Evolutionary conservation across 2,329 filamentous ascomycete genomes (phyloP), one percentile per base, ranked within the genome.

Genomic region (Claviceps pazoutovae): DNA sequence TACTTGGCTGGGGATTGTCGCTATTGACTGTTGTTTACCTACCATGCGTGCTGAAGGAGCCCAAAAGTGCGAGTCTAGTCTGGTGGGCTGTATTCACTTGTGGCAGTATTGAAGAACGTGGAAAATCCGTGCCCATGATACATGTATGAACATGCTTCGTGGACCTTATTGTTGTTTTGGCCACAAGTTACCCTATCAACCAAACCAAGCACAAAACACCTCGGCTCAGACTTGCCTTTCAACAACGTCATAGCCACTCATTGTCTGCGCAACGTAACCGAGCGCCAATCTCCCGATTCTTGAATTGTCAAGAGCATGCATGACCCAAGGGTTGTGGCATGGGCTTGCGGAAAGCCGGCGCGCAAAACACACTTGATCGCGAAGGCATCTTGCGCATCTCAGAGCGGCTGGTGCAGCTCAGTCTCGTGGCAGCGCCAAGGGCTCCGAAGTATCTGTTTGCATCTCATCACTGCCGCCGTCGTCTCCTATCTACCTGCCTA

Each of bases 391-490:
- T 42, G 17, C 17, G 8, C 9, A 42, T 11, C 41, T 17, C 4
- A 19, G 41, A 17, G 41, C 5, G 9, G 30, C 19, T 42, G 17
- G 17, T 42, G 41, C 17, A 34, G 41, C 41, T 19, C 41, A 42
- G 41, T 21, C 17, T 13, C n/a, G 17, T 21, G 11, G 41, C 41
- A 13, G 41, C 9, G 17, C 41, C 66, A 66, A 58, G 63, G 68
- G 72, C 76, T 86, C 81, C 75, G 82, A 82, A 86, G 83, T 86
- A 86, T 86, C 83, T 86, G 82, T 70, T 68, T 61, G 63, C 19
- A 19, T 69, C 70, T 84, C 82, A 83, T 85, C 82, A 85, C 66
- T 56, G 79, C 80, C 73, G 59, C 9, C 13, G 41, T 42, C 17
- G 8, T 42, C 13, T 42, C 19, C 38, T 19, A 9, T 41, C 38